Evolutionary conservation across 352 stramenopile genomes (phyloP).

Genomic region (Globisporangium parvum): DNA sequence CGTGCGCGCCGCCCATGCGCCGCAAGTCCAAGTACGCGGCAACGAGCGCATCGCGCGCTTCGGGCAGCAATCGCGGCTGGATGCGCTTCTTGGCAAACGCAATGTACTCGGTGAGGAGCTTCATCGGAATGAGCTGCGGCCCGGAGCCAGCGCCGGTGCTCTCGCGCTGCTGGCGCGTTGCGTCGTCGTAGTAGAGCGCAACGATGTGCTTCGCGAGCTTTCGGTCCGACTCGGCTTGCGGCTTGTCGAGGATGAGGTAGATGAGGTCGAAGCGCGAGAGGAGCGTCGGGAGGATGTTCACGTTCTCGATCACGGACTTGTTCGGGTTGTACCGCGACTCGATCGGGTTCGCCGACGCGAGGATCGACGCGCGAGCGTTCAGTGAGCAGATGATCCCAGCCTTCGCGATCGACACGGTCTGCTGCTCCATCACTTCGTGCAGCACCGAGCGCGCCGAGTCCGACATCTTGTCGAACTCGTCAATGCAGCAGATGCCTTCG

Average conservation of each 20-base stretch:
- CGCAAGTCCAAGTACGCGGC: slow-evolving; percentile 92
- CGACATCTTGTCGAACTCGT: slow-evolving; percentile 99
- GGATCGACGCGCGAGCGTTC: slow-evolving; percentile 97
- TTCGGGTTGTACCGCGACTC: slow-evolving; percentile 98
- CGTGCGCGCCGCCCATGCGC: slow-evolving; percentile 53
- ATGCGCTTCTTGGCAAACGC: slow-evolving; percentile 92
- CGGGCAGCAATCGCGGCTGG: slow-evolving; percentile 87
- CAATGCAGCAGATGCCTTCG: slow-evolving; percentile 98
- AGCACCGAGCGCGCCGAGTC: slow-evolving; percentile 96
- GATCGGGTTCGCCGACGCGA: slow-evolving; percentile 98
- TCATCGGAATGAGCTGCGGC: slow-evolving; percentile 72
- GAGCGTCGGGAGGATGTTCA: slow-evolving; percentile 96
- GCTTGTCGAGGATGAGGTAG: slow-evolving; percentile 98
- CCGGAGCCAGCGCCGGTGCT: slow-evolving; percentile 22
- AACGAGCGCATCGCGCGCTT: slow-evolving; percentile 89
- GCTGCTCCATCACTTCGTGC: slow-evolving; percentile 99
- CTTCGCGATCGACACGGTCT: slow-evolving; percentile 98
- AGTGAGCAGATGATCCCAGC: slow-evolving; percentile 98
- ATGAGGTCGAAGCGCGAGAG: slow-evolving; percentile 99
- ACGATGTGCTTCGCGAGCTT: slow-evolving; percentile 97
- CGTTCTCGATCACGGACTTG: slow-evolving; percentile 98
- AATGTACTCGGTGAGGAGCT: slow-evolving; percentile 93
- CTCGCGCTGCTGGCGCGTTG: slow-evolving; percentile 38
- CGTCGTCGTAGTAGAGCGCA: slow-evolving; percentile 92
- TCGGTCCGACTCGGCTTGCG: slow-evolving; percentile 91